These are phyloP conservation scores for Ophiobolus disseminans DNA, from an alignment of 2,329 filamentous ascomycete species.

Conservation along the genomic window DNA sequence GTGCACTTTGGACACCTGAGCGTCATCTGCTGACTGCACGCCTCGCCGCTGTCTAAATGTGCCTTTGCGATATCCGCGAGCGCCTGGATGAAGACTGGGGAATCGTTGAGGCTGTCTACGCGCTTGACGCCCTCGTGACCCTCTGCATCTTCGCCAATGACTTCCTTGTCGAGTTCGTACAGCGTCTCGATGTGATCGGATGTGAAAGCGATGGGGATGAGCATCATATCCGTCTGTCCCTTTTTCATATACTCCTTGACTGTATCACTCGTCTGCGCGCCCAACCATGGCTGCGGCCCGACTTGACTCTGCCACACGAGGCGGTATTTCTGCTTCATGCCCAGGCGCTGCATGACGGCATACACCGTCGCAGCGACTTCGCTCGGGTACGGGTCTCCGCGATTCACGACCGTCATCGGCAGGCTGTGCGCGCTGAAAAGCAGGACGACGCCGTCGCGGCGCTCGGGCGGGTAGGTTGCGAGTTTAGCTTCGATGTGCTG, in stretches of 20 bases:
- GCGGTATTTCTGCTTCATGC: constrained; percentile 88
- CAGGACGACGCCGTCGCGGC: constrained; percentile 79
- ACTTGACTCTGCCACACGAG: constrained; percentile 99
- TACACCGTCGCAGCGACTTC: constrained; percentile 96
- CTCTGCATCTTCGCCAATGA: constrained; percentile 80
- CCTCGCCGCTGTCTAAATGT: constrained; percentile 74
- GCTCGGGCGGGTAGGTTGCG: constrained; percentile 80
- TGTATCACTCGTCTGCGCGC: constrained; percentile 87
- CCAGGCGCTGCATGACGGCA: constrained; percentile 91
- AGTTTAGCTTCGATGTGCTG: constrained; percentile 89
- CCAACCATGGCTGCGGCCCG: constrained; percentile 92
- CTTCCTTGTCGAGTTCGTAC: constrained; percentile 91
- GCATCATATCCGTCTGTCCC: constrained; percentile 86
- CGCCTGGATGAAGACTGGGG: constrained; percentile 85
- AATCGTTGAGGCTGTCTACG: constrained; percentile 91
- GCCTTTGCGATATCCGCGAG: constrained; percentile 84
- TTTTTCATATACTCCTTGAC: constrained; percentile 89
- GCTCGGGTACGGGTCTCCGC: constrained; percentile 93
- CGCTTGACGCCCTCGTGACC: constrained; percentile 71
- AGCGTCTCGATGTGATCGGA: constrained; percentile 99
- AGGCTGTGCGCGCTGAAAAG: constrained; percentile 95
- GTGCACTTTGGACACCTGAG: constrained; percentile 92
- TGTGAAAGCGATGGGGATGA: constrained; percentile 96
- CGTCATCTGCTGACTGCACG: constrained; percentile 85
- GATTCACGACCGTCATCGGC: constrained; percentile 96